Conservation (phyloP, 2,329 filamentous ascomycete genomes). For the Aspergillus quadricinctus region DNA sequence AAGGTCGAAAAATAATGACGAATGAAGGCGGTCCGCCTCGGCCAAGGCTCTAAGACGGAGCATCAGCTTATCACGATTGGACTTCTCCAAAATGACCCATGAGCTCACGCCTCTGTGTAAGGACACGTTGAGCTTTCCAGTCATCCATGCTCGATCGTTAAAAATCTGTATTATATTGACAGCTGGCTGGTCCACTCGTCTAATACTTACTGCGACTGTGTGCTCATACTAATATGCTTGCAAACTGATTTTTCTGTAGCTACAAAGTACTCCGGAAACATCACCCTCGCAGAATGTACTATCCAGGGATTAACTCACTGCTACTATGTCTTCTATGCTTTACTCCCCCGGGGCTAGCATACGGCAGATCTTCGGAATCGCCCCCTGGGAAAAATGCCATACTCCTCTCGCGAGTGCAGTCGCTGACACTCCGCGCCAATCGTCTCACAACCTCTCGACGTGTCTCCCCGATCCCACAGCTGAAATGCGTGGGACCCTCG, state of each 20-base stretch:
- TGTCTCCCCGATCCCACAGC: conserved; percentile 69
- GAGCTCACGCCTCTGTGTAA: not conserved
- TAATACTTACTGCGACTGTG: not conserved
- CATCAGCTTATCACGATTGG: not conserved
- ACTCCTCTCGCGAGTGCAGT: conserved; percentile 64
- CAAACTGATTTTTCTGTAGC: not conserved
- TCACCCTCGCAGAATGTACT: conserved; percentile 15
- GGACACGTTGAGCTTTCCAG: not conserved
- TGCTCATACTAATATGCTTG: not conserved
- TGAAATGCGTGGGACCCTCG: conserved; percentile 67
- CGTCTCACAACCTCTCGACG: conserved; percentile 71
- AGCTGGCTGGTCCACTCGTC: not conserved
- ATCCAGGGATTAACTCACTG: conserved; percentile 9
- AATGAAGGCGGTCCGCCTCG: not conserved
- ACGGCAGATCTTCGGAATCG: conserved; percentile 24
- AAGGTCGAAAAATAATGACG: not conserved
- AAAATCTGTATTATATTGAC: not conserved
- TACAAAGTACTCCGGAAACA: not conserved
- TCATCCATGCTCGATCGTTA: not conserved
- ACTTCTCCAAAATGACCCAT: not conserved
- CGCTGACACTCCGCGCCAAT: conserved; percentile 69
- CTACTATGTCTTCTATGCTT: conserved; percentile 19
- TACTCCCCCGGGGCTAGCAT: conserved; percentile 12
- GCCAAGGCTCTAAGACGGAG: not conserved
- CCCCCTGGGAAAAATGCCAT: conserved; percentile 47